Base-by-base conservation (phyloP, 352 stramenopile genomes). In the Globisporangium camurandrum region DNA sequence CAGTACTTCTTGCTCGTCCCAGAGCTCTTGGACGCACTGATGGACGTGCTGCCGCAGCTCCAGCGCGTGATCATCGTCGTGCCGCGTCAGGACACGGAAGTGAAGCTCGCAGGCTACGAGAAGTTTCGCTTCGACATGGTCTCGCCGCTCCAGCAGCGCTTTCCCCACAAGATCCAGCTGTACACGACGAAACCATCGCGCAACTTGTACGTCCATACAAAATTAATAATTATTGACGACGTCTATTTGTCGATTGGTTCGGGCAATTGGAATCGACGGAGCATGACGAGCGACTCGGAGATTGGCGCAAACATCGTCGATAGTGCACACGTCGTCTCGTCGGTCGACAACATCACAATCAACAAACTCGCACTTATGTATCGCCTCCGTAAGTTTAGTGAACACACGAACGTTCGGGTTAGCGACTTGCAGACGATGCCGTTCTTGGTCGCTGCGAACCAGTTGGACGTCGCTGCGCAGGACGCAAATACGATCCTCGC, bases 211-310 rank as follows among this genome's bases (percentile, higher is more conserved):
- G 54, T 84, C 22, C 71, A 84, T 54, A 77, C 57, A 19, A 84
- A 84, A 36, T 45, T 11, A 28, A 24, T 24, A 54, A 46, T 31
- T 14, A 27, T 46, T 27, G 40, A 88, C 51, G 76, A 85, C 50
- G 76, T 88, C 17, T 84, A 76, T 50, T 23, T 88, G 1, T 79
- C 71, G 0, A 33, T 46, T 4, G 20, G 40, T 20, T 46, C 24
- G 2, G 40, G 22, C 7, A 46, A 46, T 23, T 46, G 20, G 40
- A 46, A 24, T 19, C 30, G 17, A 7, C 27, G 73, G 40, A 81
- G 73, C 46, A 85, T 85, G 70, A 86, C 71, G 9, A 71, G 57
- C 3, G 76, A 84, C 63, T 72, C 64, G 41, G 73, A 88, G 56
- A 65, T 84, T 16, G 68, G 59, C 1, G 73, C 69, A 0, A 79